These are phyloP conservation scores for Pyrenophora teres DNA, from an alignment of 2,329 filamentous ascomycete species.

Conservation along the genomic window DNA sequence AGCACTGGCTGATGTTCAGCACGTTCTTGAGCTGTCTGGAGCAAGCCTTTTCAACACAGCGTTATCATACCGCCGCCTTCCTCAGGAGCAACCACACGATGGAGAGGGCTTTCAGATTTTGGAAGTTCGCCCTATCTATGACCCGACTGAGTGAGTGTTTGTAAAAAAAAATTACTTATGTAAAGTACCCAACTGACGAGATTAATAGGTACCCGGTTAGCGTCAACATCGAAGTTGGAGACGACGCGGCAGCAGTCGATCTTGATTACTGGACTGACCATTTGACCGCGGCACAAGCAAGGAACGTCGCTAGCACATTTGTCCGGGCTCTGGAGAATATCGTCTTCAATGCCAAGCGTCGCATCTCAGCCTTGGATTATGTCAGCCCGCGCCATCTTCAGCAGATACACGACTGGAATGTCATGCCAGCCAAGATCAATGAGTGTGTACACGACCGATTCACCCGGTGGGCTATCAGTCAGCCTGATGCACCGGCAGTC, in stretches of 20 bases:
- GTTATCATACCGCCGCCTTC: constrained; percentile 53
- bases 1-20: constrained; percentile 54
- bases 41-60: constrained; percentile 55
- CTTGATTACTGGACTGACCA: constrained; percentile 44
- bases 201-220: constrained; percentile 48
- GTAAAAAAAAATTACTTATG: not conserved
- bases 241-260: constrained; percentile 40
- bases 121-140: constrained; percentile 46
- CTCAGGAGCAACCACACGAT: constrained; percentile 30
- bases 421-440: constrained; percentile 37
- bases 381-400: constrained; percentile 47
- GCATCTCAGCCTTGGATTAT: constrained; percentile 43
- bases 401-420: constrained; percentile 38
- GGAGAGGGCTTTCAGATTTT: constrained; percentile 44
- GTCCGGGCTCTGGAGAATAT: constrained; percentile 43
- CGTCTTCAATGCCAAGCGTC: constrained; percentile 41
- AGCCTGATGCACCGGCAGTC: constrained; percentile 39
- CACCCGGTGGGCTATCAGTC: constrained; percentile 24
- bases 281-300: constrained; percentile 37
- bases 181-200: not conserved
- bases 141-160: constrained; percentile 50
- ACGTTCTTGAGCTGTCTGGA: constrained; percentile 43
- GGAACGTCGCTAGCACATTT: constrained; percentile 41
- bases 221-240: constrained; percentile 55
- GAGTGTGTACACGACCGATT: constrained; percentile 42